These are phyloP conservation scores for Yamadazyma buinensis DNA, from an alignment of 1,139 yeast species.

Conservation along the genomic window DNA sequence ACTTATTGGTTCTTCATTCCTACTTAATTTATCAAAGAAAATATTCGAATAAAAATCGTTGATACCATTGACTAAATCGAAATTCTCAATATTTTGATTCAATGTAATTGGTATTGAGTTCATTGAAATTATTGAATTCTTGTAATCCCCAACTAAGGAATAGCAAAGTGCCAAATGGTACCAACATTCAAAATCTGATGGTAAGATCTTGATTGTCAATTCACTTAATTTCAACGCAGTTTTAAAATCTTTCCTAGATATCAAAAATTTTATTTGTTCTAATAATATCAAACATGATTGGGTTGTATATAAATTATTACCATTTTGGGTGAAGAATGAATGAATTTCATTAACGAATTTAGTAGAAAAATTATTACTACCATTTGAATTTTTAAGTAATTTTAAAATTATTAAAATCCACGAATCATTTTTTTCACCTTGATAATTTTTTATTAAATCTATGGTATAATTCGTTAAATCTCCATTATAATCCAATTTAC, in stretches of 20 bases:
- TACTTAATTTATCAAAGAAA: slow-evolving; percentile 21
- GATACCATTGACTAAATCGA: slow-evolving; percentile 25
- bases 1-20: slow-evolving; percentile 25
- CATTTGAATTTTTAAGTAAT: slow-evolving; percentile 24
- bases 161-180: slow-evolving; percentile 32
- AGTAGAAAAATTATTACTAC: slow-evolving; percentile 25
- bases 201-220: slow-evolving; percentile 29
- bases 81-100: slow-evolving; percentile 13
- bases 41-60: slow-evolving; percentile 28
- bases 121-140: slow-evolving; percentile 30
- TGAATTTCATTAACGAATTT: slow-evolving; percentile 26
- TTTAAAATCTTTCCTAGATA: slow-evolving; percentile 24
- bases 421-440: slow-evolving; percentile 12
- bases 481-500: slow-evolving; percentile 19
- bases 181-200: slow-evolving; percentile 45
- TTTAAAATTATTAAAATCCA: slow-evolving; percentile 31
- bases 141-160: slow-evolving; percentile 26
- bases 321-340: slow-evolving; percentile 16
- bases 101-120: slow-evolving; percentile 31
- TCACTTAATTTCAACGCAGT: slow-evolving; percentile 31
- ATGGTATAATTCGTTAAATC: slow-evolving; percentile 20
- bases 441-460: slow-evolving; percentile 12
- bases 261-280: slow-evolving; percentile 38
- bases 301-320: slow-evolving; percentile 18
- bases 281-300: slow-evolving; percentile 35